phyloP scores from a whole-genome alignment of 768 basidiomycete genomes.

The Suillus plorans region DNA sequence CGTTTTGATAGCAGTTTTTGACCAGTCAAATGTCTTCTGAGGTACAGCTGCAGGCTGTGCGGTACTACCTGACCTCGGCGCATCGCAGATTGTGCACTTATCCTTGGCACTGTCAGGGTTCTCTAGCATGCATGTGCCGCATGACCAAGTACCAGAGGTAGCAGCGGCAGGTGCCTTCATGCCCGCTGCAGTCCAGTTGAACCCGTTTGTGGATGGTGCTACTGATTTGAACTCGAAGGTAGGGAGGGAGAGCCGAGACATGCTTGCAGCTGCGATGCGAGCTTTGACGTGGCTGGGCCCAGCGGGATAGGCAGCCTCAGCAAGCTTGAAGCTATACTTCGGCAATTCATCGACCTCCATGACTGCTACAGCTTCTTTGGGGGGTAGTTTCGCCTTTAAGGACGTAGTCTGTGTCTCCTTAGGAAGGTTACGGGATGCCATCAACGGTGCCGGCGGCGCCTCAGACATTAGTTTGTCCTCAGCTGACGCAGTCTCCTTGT shows the following conservation, averaged over 20 bases:
- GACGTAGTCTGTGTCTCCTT: conserved; percentile 4
- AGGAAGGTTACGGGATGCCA: conserved; percentile 32
- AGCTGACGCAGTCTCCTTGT: conserved; percentile 36
- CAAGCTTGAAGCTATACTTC: conserved; percentile 29
- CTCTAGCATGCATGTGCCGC: conserved; percentile 47
- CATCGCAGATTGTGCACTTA: conserved; percentile 48
- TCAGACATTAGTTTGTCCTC: conserved; percentile 10
- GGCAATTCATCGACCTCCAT: conserved; percentile 35
- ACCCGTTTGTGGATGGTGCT: conserved; percentile 36
- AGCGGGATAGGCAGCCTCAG: conserved; percentile 14
- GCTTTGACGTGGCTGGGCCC: conserved; percentile 23
- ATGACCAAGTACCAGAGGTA: conserved; percentile 49
- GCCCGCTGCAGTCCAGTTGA: conserved; percentile 65
- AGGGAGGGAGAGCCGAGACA: conserved; percentile 47
- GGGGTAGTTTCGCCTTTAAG: conserved; percentile 23
- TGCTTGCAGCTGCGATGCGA: conserved; percentile 38
- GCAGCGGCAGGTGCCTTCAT: conserved; percentile 42
- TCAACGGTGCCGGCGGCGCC: conserved; percentile 7
- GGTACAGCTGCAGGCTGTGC: conserved; percentile 14
- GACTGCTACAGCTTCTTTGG: conserved; percentile 27
- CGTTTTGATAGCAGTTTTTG: conserved; percentile 34
- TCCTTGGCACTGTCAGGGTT: conserved; percentile 38
- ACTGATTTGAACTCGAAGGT: conserved; percentile 33
- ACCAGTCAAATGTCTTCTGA: conserved; percentile 36
- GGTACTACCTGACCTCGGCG: conserved; percentile 29